Base-by-base conservation (phyloP, 176 grass and related monocot species). In the Areca catechu region DNA sequence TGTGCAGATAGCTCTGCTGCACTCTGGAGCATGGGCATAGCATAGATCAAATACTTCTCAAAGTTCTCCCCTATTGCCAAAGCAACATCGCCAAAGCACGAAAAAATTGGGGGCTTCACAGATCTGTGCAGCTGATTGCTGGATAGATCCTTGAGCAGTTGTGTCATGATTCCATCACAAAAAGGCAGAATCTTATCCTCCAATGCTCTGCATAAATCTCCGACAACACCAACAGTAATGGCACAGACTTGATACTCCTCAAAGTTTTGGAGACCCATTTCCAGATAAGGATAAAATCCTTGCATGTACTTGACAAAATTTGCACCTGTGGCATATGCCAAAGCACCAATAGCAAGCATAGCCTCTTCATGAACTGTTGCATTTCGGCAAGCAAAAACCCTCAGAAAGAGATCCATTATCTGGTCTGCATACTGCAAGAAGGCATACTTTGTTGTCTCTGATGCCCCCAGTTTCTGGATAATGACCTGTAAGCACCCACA, bases 161-260 rank as follows among this genome's bases (percentile, higher is more conserved):
- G 61, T 5, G 61, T 63, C 61, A 63, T 63, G 37, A 63, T 63
- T 63, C 61, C 61, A 63, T 63, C 61, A 63, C 61, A 50, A 16
- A 22, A 49, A 3, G 47, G 43, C 19, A 63, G 20, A 22, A 63
- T 7, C 20, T 63, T 63, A 15, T 63, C 61, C 61, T 63, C 61
- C 61, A 63, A 63, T 63, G 61, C 61, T 19, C 61, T 50, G 20
- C 61, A 63, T 63, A 63, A 49, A 50, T 63, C 61, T 24, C 61
- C 61, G 50, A 63, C 61, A 37, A 63, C 47, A 7, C 61, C 61
- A 49, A 63, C 61, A 50, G 61, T 63, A 21, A 63, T 49, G 49
- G 61, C 43, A 50, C 61, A 63, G 28, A 63, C 61, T 14, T 63
- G 61, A 50, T 63, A 63, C 43, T 63, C 61, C 43, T 63, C 43